Base-by-base conservation (phyloP, 2,329 filamentous ascomycete species). In the Fusarium sp. region DNA sequence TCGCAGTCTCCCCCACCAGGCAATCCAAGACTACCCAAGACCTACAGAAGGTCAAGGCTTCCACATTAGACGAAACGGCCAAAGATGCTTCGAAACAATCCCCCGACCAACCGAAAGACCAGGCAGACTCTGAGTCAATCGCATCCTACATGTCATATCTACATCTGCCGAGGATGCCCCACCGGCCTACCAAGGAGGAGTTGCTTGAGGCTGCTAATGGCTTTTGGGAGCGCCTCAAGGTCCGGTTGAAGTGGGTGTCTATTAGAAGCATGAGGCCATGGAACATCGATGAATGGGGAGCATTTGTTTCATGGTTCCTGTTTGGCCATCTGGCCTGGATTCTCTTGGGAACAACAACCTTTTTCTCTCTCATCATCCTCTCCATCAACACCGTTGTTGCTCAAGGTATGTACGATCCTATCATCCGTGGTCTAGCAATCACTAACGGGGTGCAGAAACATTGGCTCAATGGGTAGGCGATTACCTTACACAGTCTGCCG, bases 171-270 rank as follows among this genome's bases (percentile, higher is more conserved):
- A 93, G 94, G 77, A 90, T 95, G 82, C 90, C 93, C n/a, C 95
- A 98, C 85, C 89, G 95, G 22, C 96, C 97, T 6, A 96, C 93
- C 9, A 98, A 97, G 80, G 95, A 98, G 81, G 97, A 99, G 82
- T 88, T 99, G 32, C 87, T 99, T 38, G 93, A 94, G 22, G 96
- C 97, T 6, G 95, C 97, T 38, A 98, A 92, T 25, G 95, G 95
- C 1, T 98, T 98, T 82, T 97, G 95, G 92, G 93, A 97, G 72
- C 90, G 97, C 58, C 84, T 98, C 52, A 95, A 93, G 80, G 94
- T 98, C 27, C 93, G 95, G 45, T 97, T 98, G 86, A 99, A 99
- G 84, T 99, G 97, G 97, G 92, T 97, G 78, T 97, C 97, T 3
- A 99, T 99, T 78, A 89, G 95, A 80, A 98, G 95, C 81, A 94